Conservation (phyloP, 139 green algal species). For the Axilococcus clingmanii region DNA sequence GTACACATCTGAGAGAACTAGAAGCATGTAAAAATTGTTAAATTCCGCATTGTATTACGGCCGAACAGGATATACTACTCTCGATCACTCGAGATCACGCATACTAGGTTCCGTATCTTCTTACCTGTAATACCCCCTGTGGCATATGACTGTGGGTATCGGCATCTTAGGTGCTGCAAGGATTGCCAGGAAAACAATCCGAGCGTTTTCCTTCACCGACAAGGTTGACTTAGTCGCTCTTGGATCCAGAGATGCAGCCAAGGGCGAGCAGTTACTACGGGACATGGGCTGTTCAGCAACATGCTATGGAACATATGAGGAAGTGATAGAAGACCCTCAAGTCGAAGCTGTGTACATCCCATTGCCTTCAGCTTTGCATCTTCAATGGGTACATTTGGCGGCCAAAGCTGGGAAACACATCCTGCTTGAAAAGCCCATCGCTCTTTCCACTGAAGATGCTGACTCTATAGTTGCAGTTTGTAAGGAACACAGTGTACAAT, state of each 20-base stretch:
- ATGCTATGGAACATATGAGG: conserved; percentile 37
- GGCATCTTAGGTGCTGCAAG: conserved; percentile 30
- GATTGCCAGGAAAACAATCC: conserved; percentile 36
- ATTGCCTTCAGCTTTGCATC: conserved; percentile 31
- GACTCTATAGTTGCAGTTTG: conserved; percentile 17
- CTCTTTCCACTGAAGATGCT: conserved; percentile 8
- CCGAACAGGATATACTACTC: not conserved
- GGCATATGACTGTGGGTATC: conserved; percentile 12
- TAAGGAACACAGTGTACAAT: conserved; percentile 11
- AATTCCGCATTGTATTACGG: not conserved
- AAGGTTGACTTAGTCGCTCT: conserved; percentile 26
- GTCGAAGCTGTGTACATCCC: conserved; percentile 51
- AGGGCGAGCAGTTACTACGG: conserved; percentile 22
- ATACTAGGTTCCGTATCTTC: not conserved
- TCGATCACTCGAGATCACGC: not conserved
- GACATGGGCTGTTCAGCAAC: conserved; percentile 12
- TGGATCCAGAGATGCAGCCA: conserved; percentile 18
- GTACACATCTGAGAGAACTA: conserved; percentile 36
- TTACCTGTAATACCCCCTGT: not conserved
- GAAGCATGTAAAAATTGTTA: conserved; percentile 17
- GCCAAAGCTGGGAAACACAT: conserved; percentile 36
- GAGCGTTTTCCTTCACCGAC: conserved; percentile 7
- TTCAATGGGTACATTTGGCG: conserved; percentile 38
- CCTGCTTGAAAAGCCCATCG: conserved; percentile 44
- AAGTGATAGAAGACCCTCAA: conserved; percentile 21